Base-by-base conservation (phyloP, 2,329 filamentous ascomycete genomes). In the Zymoseptoria crescenta region DNA sequence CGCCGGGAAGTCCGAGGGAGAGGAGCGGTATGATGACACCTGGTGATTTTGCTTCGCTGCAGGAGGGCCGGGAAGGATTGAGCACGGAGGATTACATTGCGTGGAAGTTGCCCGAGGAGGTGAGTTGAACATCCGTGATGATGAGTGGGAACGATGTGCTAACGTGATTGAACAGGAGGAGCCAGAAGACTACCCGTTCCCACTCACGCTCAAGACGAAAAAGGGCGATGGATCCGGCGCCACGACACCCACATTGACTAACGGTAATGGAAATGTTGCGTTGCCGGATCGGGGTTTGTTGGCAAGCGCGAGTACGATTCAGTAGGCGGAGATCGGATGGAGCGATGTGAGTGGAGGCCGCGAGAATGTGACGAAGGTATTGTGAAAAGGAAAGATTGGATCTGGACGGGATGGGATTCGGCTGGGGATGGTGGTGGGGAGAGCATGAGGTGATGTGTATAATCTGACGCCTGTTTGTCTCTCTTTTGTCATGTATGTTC, bases 1-100 rank as follows among this genome's bases (percentile, higher is more conserved):
- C 96, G 55, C 94, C 94, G 1, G 94, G 94, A 8, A 96, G 91
- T 19, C 94, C 94, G 8, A 83, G 92, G 62, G 92, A 96, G 72
- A 84, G 91, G 35, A 87, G 87, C 50, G 94, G 94, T 56, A 96
- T 96, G 91, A 97, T 99, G 94, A 99, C 94, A 0, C 94, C 94
- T 7, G 94, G 94, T 52, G 94, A 99, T 75, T 97, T 97, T 80
- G 94, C 91, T 28, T 96, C 91, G 67, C 79, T 99, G 58, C 94
- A 97, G 76, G 94, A 99, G 76, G 91, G 91, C 51, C 87, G 88
- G 50, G 94, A 99, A 74, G 92, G 93, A 0, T 77, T 99, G 67
- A 94, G 83, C 77, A 97, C 94, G 0, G 94, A 99, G 76, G 94
- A 99, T 72, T 97, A 99, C 74, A 91, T 97, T 70, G 89, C 93